Conservation (phyloP, 169 alveolate species). For the Miamiensis avidus region DNA sequence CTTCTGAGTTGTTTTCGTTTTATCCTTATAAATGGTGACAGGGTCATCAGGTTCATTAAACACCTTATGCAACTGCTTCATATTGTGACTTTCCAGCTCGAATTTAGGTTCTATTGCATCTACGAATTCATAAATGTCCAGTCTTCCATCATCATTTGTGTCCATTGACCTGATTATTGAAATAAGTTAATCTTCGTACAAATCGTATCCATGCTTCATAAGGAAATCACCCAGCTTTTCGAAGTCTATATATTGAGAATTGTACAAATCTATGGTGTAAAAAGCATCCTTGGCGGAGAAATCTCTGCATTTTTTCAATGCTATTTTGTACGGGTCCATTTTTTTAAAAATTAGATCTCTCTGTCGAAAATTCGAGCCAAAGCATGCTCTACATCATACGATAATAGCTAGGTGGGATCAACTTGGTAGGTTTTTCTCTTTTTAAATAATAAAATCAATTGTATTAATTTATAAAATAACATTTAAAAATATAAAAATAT, state of each 20-base stretch:
- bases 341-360: neutral
- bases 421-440: constrained; percentile 8
- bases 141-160: constrained; percentile 22
- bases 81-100: neutral
- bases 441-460: no score
- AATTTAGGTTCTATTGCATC: neutral
- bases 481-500: no score
- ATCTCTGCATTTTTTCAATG: neutral
- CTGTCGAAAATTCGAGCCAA: constrained; percentile 17
- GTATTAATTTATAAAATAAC: no score
- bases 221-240: constrained; percentile 14
- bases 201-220: neutral
- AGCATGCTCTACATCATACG: constrained; percentile 23
- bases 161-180: constrained; percentile 5
- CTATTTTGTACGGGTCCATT: neutral
- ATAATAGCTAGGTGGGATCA: neutral
- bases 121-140: constrained; percentile 2
- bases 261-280: neutral
- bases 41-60: neutral
- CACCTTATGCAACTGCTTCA: no score
- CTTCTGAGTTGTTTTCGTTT: neutral
- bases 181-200: neutral
- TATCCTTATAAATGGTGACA: neutral
- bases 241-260: constrained; percentile 9
- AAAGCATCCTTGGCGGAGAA: neutral